Percentiles rank a stretch among this genome's conserved stretches.
Evolutionary conservation across 2,329 filamentous ascomycete genomes (phyloP).

Genomic region (Aspergillus caelatus): DNA sequence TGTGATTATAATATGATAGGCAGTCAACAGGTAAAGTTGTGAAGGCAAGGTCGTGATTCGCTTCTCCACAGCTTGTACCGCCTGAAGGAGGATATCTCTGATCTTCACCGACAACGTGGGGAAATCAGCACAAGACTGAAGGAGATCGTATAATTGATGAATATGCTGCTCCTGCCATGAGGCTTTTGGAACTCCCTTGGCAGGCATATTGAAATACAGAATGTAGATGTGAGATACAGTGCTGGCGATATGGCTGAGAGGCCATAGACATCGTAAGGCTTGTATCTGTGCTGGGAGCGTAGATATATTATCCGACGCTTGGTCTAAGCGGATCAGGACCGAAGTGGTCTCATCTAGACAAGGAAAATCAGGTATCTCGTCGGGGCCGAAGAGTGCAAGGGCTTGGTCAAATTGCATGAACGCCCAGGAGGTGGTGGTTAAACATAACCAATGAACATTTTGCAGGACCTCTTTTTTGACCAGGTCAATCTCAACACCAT

Average conservation of each 20-base stretch:
- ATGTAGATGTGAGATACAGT: slow-evolving; percentile 10
- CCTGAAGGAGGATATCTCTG: slow-evolving; percentile 8
- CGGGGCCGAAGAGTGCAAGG: slow-evolving; percentile 19
- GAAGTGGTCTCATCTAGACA: slow-evolving; percentile 23
- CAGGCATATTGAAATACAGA: slow-evolving; percentile 5
- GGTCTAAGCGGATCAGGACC: slow-evolving; percentile 20
- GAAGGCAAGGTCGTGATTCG: not conserved
- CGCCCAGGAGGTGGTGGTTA: slow-evolving; percentile 43
- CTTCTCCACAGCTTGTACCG: slow-evolving; percentile 6
- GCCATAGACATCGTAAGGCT: slow-evolving; percentile 10
- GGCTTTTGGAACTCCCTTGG: not conserved
- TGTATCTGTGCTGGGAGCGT: slow-evolving; percentile 8
- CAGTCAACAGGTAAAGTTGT: slow-evolving; percentile 2
- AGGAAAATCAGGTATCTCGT: slow-evolving; percentile 20
- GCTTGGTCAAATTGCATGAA: slow-evolving; percentile 40
- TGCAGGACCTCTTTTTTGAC: slow-evolving; percentile 45
- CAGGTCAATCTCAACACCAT: slow-evolving; percentile 45
- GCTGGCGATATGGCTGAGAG: slow-evolving; percentile 11
- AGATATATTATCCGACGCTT: slow-evolving; percentile 21
- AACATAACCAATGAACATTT: slow-evolving; percentile 46
- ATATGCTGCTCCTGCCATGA: slow-evolving; percentile 13
- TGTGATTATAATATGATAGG: slow-evolving; percentile 10
- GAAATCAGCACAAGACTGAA: slow-evolving; percentile 7
- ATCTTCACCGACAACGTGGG: slow-evolving; percentile 3
- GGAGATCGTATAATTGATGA: slow-evolving; percentile 9